Evolutionary conservation across 2,329 filamentous ascomycete genomes (phyloP), one percentile per base, ranked within the genome.

Genomic region (Teratosphaeria pseudoeucalypti): DNA sequence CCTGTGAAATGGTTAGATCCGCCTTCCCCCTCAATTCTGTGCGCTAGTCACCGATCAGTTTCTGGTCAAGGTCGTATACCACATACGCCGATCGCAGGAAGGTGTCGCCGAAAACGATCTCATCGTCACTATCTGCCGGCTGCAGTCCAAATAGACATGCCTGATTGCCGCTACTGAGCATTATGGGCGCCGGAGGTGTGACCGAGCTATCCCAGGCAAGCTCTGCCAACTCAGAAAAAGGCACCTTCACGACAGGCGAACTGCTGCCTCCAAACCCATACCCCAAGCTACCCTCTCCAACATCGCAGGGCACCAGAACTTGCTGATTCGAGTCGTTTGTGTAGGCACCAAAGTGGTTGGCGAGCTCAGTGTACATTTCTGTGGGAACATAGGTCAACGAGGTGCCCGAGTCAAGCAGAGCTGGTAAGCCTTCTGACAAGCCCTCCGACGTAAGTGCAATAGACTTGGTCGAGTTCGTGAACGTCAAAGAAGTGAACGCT

Each of bases 61-160:
- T 19, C 29, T 49, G 34, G 27, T 63, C 61, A 14, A 63, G 34
- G 34, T 63, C 49, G 56, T 58, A 63, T 10, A 63, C 59, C 27
- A 60, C 61, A 55, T 63, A 63, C 34, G 59, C 59, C 34, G 49
- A 59, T n/a, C 61, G 55, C 54, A 63, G 55, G 39, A 63, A 61
- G 26, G 54, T 56, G 32, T 61, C 59, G 7, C 61, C 61, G 29
- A 63, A 29, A n/a, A 60, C 56, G 23, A 57, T 61, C 19, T 57
- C 54, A 26, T 52, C 43, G 16, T 34, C 47, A 9, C 43, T 57
- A 57, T 49, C n/a, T n/a, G 19, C n/a, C 55, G 53, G n/a, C 57
- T 53, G 34, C 56, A 54, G 29, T 61, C 52, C n/a, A 54, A 56
- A 27, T 59, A 29, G 14, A 32, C 43, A 19, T 59, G 59, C n/a